Base-by-base conservation (phyloP, 73 alveolate genomes). In the Paramecium primaurelia region DNA sequence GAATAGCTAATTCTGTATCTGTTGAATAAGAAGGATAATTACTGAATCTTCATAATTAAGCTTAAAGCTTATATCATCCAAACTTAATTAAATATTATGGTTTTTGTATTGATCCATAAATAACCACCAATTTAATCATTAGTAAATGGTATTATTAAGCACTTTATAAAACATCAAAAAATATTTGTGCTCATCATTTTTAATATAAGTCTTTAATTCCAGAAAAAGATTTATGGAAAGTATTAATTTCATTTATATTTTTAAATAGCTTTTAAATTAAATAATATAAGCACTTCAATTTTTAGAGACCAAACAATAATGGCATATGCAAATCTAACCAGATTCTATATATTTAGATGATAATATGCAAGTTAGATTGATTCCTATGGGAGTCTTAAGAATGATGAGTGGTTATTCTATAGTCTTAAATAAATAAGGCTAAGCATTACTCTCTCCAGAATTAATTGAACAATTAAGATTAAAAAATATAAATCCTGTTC, bases 111-210 rank as follows among this genome's bases (percentile, higher is more conserved):
- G 84, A 64, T 0, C 28, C 84, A 6, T n/a, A 64, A 28, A 28
- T 64, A 0, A 64, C 84, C 20, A 64, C 84, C 28, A 34, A 64
- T 64, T 34, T 64, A 32, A 32, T 34, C 20, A 34, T 64, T 28
- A 64, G 84, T 64, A 64, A 64, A 64, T 64, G 84, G 84, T 64
- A 64, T 64, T 64, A 32, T 64, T 28, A 64, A 64, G 84, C 84
- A 28, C 84, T 64, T 64, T 2, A 34, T 10, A 64, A 64, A 28
- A 64, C 42, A 10, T 3, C 28, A 6, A 28, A 64, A 64, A 64
- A 64, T 64, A 32, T 12, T 25, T 64, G 84, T 64, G 4, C 51
- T 25, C 22, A 64, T 64, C 49, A 64, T 32, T 64, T 34, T 32
- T 28, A 28, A 28, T 28, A 64, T n/a, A 64, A 64, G 28, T 64